Evolutionary conservation across 2,329 filamentous ascomycete species (phyloP), one percentile per base, ranked within the genome.

Genomic region (Cytospora leucostoma): DNA sequence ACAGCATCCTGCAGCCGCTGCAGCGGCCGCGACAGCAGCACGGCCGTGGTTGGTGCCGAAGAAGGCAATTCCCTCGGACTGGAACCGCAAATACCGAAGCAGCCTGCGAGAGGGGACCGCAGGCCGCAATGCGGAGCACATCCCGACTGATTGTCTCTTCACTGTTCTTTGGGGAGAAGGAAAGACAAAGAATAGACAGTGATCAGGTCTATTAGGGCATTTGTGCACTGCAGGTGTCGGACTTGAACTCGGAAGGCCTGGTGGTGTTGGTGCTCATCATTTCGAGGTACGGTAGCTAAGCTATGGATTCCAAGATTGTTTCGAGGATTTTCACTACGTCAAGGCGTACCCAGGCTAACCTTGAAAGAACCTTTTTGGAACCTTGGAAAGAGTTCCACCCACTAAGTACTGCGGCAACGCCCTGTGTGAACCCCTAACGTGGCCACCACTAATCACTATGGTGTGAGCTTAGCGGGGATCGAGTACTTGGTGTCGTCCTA

Each of bases 11-110:
- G 53, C 17, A 33, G 44, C 32, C 21, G 55, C 12, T 50, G 52
- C 40, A n/a, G 21, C 44, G 19, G 47, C 19, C 8, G 11, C 44
- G 66, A 19, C 21, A 53, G 59, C n/a, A 56, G 60, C 44, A 10
- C 27, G 35, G 37, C 62, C 65, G 62, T 73, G 71, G 70, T 77
- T 79, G 60, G 77, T 72, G 61, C 72, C 78, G 74, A 83, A 81
- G 70, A 85, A 83, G 66, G 77, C 79, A 53, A 84, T 72, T 61
- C 80, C 79, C 69, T 90, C 83, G 67, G 89, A 86, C 74, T 93
- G 91, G 60, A 81, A 84, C 68, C 86, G 87, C 67, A 95, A 81
- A 74, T 91, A 94, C 68, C 87, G 87, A 67, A 95, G 80, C 21
- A 94, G 83, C 64, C 74, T 78, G 68, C 75, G 76, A 58, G 84